These are phyloP conservation scores for Gynochthodes officinalis DNA, from an alignment of 257 asterid species.

Conservation along the genomic window DNA sequence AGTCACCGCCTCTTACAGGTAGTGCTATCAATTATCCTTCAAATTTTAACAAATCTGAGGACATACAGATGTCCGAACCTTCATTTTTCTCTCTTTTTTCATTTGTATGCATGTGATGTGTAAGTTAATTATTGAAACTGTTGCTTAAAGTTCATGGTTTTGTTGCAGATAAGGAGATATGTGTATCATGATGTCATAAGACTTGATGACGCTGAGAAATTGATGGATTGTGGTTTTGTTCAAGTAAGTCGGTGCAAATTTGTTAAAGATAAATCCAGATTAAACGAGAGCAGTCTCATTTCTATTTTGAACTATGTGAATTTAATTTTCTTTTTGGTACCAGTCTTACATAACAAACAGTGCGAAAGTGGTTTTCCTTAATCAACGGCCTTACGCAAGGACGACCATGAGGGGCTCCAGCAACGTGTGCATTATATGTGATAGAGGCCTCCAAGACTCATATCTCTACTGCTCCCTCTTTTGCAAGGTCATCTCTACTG, in stretches of 20 bases:
- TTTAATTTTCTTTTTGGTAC: neutral
- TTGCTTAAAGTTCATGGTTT: neutral
- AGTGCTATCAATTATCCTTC: neutral
- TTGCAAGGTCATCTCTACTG: slow-evolving; percentile 62
- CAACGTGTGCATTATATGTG: slow-evolving; percentile 31
- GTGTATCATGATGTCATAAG: slow-evolving; percentile 71
- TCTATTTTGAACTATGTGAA: neutral
- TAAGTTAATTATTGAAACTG: neutral
- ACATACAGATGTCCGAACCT: neutral
- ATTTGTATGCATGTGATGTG: neutral
- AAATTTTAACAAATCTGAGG: slow-evolving; percentile 4
- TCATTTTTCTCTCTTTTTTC: neutral
- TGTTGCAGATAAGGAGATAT: slow-evolving; percentile 43
- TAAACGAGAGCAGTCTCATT: neutral
- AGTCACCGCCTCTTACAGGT: slow-evolving; percentile 81
- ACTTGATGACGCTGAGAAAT: slow-evolving; percentile 45
- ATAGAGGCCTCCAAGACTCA: slow-evolving; percentile 32
- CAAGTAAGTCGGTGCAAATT: slow-evolving; percentile 43
- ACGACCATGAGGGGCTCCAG: slow-evolving; percentile 17
- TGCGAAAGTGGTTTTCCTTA: slow-evolving; percentile 35
- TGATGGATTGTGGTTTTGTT: slow-evolving; percentile 59
- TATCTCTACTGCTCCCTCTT: slow-evolving; percentile 45
- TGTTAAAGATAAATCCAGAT: neutral
- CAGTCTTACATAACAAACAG: slow-evolving; percentile 36
- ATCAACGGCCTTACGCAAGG: slow-evolving; percentile 30